Evolutionary conservation across 371 early-diverging fungal species (phyloP).

Genomic region (Mucor velutinosus): DNA sequence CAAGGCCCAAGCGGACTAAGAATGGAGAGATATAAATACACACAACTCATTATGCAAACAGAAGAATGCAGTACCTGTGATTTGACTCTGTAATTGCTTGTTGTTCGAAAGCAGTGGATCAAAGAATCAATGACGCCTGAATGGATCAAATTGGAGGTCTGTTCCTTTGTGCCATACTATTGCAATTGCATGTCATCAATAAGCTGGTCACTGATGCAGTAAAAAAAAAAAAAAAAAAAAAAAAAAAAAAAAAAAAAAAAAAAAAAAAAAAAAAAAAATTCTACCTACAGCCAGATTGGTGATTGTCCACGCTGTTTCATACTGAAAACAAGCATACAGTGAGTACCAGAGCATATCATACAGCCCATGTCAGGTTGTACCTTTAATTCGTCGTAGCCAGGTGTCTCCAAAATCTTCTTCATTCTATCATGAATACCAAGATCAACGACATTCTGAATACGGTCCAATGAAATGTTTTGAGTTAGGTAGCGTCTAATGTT

Average conservation of each 20-base stretch:
- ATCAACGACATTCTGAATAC: conserved; percentile 20
- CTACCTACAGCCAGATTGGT: conserved; percentile 47
- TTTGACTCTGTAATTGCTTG: conserved; percentile 10
- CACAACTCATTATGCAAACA: background rate
- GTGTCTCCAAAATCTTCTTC: conserved; percentile 2
- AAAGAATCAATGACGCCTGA: conserved; percentile 37
- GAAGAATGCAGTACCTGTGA: conserved; percentile 19
- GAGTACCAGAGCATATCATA: background rate
- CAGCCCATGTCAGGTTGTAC: background rate
- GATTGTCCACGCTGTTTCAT: conserved; percentile 52
- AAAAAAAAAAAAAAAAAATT: too few relatives aligned
- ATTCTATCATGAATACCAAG: conserved; percentile 9
- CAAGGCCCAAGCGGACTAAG: conserved; percentile 29
- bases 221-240: too few relatives aligned
- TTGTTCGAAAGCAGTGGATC: conserved; percentile 13
- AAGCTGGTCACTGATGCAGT: background rate
- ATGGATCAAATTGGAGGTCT: conserved; percentile 34
- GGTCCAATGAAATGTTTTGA: conserved; percentile 15
- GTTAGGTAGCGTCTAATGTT: conserved; percentile 24
- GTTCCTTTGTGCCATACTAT: conserved; percentile 39
- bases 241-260: too few relatives aligned
- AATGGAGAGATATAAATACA: background rate
- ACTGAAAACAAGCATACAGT: conserved; percentile 20
- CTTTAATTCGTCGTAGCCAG: conserved; percentile 19
- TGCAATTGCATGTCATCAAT: background rate